Conservation (phyloP, 352 stramenopile species). For the Pythium grandisporangium region DNA sequence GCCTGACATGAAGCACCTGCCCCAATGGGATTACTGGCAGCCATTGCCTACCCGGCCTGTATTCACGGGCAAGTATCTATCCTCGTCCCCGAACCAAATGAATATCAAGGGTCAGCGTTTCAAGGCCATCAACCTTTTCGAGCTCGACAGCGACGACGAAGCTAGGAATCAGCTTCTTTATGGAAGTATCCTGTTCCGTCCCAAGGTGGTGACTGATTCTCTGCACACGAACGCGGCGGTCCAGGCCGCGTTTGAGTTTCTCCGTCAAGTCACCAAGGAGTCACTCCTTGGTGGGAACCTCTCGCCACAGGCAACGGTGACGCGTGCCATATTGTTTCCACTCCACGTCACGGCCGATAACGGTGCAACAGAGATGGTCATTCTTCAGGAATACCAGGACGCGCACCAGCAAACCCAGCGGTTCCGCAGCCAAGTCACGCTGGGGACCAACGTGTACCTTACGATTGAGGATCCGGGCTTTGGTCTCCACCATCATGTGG, state of each 20-base stretch:
- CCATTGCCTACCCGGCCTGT: slow-evolving; percentile 23
- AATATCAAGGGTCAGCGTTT: slow-evolving; percentile 40
- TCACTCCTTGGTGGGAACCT: slow-evolving; percentile 22
- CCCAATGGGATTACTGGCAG: slow-evolving; percentile 63
- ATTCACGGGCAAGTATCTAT: slow-evolving; percentile 54
- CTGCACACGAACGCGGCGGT: slow-evolving; percentile 25
- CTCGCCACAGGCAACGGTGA: slow-evolving; percentile 24
- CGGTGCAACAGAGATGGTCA: slow-evolving; percentile 46
- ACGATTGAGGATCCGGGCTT: slow-evolving; percentile 50
- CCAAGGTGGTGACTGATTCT: slow-evolving; percentile 9
- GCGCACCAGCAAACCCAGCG: slow-evolving; percentile 16
- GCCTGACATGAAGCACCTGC: slow-evolving; percentile 6
- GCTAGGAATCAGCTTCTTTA: slow-evolving; percentile 40
- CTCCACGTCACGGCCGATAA: slow-evolving; percentile 63
- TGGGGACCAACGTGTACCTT: slow-evolving; percentile 64
- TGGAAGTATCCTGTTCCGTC: slow-evolving; percentile 43
- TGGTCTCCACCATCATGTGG: slow-evolving; percentile 41
- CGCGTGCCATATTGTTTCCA: slow-evolving; percentile 24
- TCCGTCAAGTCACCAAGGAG: slow-evolving; percentile 23
- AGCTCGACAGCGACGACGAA: slow-evolving; percentile 13
- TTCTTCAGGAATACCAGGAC: slow-evolving; percentile 43
- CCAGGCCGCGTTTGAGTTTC: slow-evolving; percentile 31
- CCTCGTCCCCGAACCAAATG: slow-evolving; percentile 34
- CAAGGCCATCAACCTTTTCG: slow-evolving; percentile 49
- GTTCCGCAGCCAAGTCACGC: slow-evolving; percentile 62